These are phyloP conservation scores for Prinsepia uniflora DNA, from an alignment of 306 rosid species.

Conservation along the genomic window DNA sequence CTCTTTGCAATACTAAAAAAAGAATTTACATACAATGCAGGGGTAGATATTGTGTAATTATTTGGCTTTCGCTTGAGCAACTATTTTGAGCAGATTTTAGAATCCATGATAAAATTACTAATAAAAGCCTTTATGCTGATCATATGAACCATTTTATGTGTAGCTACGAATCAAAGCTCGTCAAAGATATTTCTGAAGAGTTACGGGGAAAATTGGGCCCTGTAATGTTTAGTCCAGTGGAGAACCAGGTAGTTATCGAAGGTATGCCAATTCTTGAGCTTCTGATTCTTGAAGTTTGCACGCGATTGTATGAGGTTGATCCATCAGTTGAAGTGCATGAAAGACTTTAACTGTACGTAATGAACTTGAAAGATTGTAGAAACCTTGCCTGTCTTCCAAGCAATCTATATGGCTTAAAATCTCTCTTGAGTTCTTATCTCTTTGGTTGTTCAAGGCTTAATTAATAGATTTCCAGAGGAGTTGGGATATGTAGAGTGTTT, in stretches of 20 bases:
- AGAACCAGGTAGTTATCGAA: not conserved
- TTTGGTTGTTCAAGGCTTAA: not conserved
- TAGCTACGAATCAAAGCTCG: not conserved
- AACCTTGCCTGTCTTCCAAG: not conserved
- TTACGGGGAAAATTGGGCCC: no score
- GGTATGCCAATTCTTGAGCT: not conserved
- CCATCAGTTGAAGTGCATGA: not conserved
- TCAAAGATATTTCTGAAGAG: not conserved
- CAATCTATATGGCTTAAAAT: not conserved
- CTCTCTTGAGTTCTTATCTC: not conserved
- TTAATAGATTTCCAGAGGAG: not conserved
- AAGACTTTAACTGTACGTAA: not conserved
- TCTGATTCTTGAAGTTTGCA: slow-evolving; percentile 2
- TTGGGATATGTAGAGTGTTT: not conserved
- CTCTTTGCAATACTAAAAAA: no score
- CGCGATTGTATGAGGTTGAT: not conserved
- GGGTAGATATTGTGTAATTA: no score
- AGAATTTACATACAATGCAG: no score
- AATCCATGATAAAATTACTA: no score
- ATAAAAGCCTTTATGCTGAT: no score
- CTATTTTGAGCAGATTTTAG: no score
- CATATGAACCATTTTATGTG: not conserved
- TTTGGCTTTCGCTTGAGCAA: no score
- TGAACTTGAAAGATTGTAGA: not conserved
- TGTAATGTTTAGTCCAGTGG: no score